Evolutionary conservation across 2,329 filamentous ascomycete genomes (phyloP), one percentile per base, ranked within the genome.

Genomic region (Sphaerostilbella broomeana): DNA sequence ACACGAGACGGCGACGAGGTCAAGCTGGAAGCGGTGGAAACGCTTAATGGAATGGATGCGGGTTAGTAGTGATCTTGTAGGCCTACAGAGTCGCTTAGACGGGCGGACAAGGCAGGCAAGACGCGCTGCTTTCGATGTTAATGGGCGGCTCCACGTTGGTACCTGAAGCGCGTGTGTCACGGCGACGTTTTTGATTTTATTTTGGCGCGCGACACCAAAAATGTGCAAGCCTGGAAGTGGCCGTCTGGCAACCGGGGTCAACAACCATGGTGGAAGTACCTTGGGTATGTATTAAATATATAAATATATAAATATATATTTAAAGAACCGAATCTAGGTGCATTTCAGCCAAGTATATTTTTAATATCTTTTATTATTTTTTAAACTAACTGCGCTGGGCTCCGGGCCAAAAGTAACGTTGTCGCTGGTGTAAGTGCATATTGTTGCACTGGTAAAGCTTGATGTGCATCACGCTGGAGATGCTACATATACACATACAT

Each of bases 91-190:
- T 22, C 26, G 25, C 20, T 25, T 17, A 36, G 32, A 31, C 12
- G 8, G 22, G 22, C 22, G 8, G 22, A 25, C 38, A 31, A 31
- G 33, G 28, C 15, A 35, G 20, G 33, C 33, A 26, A 35, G 32
- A 41, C 38, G 38, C 38, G 38, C 25, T 29, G 33, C 13, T 16
- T 28, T 28, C 15, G 25, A 25, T 12, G 12, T 41, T 32, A 41
- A 41, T 41, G 38, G 38, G 38, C 13, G 38, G 38, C 25, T 28
- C 38, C 30, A 34, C 24, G 18, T 18, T 20, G 31, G 26, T 15
- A 20, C 38, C 38, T 36, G 38, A 13, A 36, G 38, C 31, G 38
- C 26, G 26, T 33, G 38, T 41, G 38, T 25, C 33, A 27, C 35
- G 31, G 38, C 38, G 38, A 26, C 25, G 25, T 35, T n/a, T n/a